A percentile compares a stretch with the other conserved stretches of the same genome.
Evolutionary conservation across 1,284 basidiomycete genomes (phyloP).

Genomic region (Mycosarcoma maydis): DNA sequence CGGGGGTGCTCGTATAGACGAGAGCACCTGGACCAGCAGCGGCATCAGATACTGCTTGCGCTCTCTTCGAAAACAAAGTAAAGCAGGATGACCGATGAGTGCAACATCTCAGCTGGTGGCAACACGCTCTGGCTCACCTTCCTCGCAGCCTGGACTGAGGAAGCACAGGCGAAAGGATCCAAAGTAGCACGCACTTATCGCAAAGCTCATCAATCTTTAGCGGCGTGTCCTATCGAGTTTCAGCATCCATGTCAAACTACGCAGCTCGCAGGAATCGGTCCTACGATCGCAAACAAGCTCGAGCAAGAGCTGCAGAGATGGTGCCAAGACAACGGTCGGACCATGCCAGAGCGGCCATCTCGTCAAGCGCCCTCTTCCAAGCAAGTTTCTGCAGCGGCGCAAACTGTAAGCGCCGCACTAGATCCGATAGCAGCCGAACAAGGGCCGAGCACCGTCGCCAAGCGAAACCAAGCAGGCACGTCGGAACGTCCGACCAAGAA

Average conservation of each 20-base stretch:
- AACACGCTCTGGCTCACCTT: constrained; percentile 59
- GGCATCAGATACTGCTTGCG: not conserved
- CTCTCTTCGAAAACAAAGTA: not conserved
- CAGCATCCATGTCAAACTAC: constrained; percentile 58
- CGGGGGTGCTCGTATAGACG: not conserved
- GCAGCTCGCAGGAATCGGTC: constrained; percentile 54
- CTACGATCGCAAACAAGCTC: constrained; percentile 55
- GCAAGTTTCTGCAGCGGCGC: not conserved
- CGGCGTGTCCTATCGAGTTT: constrained; percentile 48
- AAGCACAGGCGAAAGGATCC: constrained; percentile 52
- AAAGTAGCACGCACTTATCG: constrained; percentile 52
- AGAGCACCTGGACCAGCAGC: not conserved
- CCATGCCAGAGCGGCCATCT: constrained; percentile 46
- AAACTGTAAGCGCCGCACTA: not conserved
- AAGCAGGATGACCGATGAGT: constrained; percentile 10
- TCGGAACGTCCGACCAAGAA: constrained; percentile 41
- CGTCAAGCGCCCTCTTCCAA: constrained; percentile 14
- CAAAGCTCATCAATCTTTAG: constrained; percentile 53
- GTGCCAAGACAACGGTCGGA: constrained; percentile 43
- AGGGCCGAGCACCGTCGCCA: not conserved
- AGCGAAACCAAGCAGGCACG: constrained; percentile 14
- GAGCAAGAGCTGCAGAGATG: constrained; percentile 51
- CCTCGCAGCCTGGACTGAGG: constrained; percentile 50
- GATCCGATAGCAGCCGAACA: not conserved
- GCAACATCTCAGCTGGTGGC: constrained; percentile 22